phyloP scores from a whole-genome alignment of 148 eudicot genomes.

The Vaccinium vitisidaea region DNA sequence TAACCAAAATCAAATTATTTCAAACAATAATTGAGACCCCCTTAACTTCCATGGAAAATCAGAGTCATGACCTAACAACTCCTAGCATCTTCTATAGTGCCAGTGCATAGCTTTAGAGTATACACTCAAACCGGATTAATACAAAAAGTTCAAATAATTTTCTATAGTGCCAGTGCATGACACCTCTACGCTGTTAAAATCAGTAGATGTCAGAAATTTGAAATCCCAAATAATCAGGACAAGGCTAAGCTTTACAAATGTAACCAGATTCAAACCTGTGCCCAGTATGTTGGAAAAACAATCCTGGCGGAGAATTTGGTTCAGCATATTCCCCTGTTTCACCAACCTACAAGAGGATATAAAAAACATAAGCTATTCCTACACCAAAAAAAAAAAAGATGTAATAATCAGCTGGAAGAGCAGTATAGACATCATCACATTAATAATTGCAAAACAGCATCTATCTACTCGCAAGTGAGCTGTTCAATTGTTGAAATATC shows the following conservation, averaged over 20 bases:
- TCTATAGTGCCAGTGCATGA: background rate
- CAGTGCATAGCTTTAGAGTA: background rate
- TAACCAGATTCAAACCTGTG: constrained; percentile 60
- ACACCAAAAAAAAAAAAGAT: background rate
- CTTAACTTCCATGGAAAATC: background rate
- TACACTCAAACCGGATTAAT: background rate
- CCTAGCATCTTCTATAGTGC: background rate
- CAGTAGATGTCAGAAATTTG: background rate
- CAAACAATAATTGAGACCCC: background rate
- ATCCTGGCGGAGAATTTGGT: constrained; percentile 63
- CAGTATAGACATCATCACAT: background rate
- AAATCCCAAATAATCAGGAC: background rate
- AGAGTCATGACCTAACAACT: too few species aligned
- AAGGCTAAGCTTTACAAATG: background rate
- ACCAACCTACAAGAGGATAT: constrained; percentile 57
- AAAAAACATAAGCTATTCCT: background rate
- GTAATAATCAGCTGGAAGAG: background rate
- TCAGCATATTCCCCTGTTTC: constrained; percentile 49
- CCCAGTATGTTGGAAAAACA: constrained; percentile 90
- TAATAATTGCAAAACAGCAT: background rate
- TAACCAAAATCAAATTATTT: background rate
- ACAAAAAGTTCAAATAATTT: too few species aligned
- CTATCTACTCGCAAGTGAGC: background rate
- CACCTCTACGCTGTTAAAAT: background rate
- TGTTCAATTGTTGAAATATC: background rate